Percentiles rank a stretch among this genome's conserved stretches.
Conservation (phyloP, 257 asterid species). For the Mentha longifolia region DNA sequence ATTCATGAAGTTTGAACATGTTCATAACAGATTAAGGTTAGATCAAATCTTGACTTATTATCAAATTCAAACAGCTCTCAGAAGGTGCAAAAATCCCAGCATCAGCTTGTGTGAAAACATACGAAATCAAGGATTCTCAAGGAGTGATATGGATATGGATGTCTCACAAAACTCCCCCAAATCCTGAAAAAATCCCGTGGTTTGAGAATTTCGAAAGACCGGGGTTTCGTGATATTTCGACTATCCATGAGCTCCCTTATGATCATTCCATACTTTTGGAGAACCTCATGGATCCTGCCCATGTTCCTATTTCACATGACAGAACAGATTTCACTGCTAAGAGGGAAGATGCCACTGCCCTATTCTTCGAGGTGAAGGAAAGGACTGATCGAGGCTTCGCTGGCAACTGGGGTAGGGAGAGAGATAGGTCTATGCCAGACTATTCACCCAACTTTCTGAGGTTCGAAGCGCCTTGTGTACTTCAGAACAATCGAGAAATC, state of each 20-base stretch:
- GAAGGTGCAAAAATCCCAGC: conserved; percentile 76
- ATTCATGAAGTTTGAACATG: not conserved
- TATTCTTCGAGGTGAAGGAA: conserved; percentile 75
- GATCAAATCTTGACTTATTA: too few relatives aligned
- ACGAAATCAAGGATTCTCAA: conserved; percentile 77
- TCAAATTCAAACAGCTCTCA: conserved; percentile 52
- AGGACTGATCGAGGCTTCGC: conserved; percentile 87
- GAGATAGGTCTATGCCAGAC: conserved; percentile 54
- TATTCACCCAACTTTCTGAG: conserved; percentile 59
- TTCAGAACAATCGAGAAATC: conserved; percentile 73
- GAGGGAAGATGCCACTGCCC: conserved; percentile 79
- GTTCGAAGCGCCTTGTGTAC: conserved; percentile 88
- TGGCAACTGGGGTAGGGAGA: conserved; percentile 82
- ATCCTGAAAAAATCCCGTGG: conserved; percentile 70
- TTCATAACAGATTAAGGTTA: not conserved
- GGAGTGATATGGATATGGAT: conserved; percentile 98
- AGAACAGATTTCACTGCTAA: conserved; percentile 86
- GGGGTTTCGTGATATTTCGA: conserved; percentile 73
- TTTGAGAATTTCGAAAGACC: conserved; percentile 74
- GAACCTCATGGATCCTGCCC: conserved; percentile 99
- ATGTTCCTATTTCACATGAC: conserved; percentile 90
- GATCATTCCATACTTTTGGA: conserved; percentile 96
- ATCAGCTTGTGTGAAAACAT: conserved; percentile 78
- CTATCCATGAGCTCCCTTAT: conserved; percentile 90
- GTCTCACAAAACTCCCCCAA: conserved; percentile 74